Evolutionary conservation across 805 yeast species (phyloP).

Genomic region (Candida gorgasii): DNA sequence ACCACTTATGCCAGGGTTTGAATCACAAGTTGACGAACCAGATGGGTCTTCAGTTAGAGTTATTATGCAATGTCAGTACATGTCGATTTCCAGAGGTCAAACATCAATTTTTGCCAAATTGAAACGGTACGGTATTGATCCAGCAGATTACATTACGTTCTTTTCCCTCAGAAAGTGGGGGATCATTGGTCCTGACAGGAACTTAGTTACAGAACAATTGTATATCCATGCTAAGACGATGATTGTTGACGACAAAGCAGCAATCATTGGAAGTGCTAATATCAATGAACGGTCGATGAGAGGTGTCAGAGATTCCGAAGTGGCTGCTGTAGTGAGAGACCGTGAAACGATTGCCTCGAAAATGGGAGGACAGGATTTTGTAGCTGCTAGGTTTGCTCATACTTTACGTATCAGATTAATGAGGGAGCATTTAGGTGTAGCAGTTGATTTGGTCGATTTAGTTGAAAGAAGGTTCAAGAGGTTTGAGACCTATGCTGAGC

Average conservation of each 20-base stretch:
- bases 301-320: slow-evolving; percentile 92
- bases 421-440: slow-evolving; percentile 96
- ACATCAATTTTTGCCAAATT: slow-evolving; percentile 85
- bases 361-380: slow-evolving; percentile 81
- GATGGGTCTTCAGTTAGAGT: slow-evolving; percentile 95
- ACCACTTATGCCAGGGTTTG: slow-evolving; percentile 98
- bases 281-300: slow-evolving; percentile 96
- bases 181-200: slow-evolving; percentile 71
- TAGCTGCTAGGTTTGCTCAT: slow-evolving; percentile 87
- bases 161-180: slow-evolving; percentile 96
- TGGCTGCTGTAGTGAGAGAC: slow-evolving; percentile 87
- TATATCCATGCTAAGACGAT: slow-evolving; percentile 91
- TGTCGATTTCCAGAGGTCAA: slow-evolving; percentile 88
- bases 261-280: slow-evolving; percentile 96
- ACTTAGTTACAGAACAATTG: slow-evolving; percentile 83
- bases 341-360: slow-evolving; percentile 63
- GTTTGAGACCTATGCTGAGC: slow-evolving; percentile 47
- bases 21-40: slow-evolving; percentile 85
- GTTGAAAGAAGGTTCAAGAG: slow-evolving; percentile 70
- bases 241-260: slow-evolving; percentile 90
- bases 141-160: slow-evolving; percentile 89
- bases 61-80: slow-evolving; percentile 94
- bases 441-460: slow-evolving; percentile 79
- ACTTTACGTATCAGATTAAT: slow-evolving; percentile 84
- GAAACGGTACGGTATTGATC: slow-evolving; percentile 76